Base-by-base conservation (phyloP, 2,329 filamentous ascomycete genomes). In the Lecanicillium sp. region DNA sequence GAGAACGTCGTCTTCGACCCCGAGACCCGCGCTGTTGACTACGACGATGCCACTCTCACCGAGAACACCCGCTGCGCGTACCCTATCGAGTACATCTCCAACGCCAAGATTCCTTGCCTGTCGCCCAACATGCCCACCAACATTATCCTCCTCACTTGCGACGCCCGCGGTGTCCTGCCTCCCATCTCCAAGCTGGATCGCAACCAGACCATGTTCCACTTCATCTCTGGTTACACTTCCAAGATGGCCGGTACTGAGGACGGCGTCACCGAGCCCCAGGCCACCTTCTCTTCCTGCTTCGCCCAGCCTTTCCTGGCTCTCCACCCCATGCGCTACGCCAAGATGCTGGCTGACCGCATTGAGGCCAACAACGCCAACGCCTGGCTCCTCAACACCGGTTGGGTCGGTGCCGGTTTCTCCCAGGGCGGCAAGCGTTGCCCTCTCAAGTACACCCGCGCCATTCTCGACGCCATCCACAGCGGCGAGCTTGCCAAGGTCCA, bases 181-280 rank as follows among this genome's bases (percentile, higher is more conserved):
- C 93, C 93, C 41, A 97, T 98, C 73, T 96, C 90, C 62, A 97
- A 97, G 79, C 86, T 98, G 67, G 83, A 86, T 77, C 81, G 86
- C 56, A 83, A 88, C 62, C 93, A 97, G 76, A 95, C 90, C 69
- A 97, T 98, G 91, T 98, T 97, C 85, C 93, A 98, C 80, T 98
- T 98, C 83, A 98, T 98, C 73, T 95, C 88, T 15, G 93, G 93
- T 60, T 98, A 98, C 80, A 98, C 93, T 55, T 97, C 91, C 66
- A 98, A 98, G 84, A 98, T 98, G 93, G 93, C 93, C 56, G 93
- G 93, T 63, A 98, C 93, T 27, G 93, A 98, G 75, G 89, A 96
- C 57, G 93, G 93, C 63, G 83, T 98, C 56, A 94, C 87, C 9
- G 93, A 98, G 74, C 93, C 93, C 56, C 89, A 97, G 73, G 93